Base-by-base conservation (phyloP, 768 basidiomycete genomes). In the Pisolithus albus region DNA sequence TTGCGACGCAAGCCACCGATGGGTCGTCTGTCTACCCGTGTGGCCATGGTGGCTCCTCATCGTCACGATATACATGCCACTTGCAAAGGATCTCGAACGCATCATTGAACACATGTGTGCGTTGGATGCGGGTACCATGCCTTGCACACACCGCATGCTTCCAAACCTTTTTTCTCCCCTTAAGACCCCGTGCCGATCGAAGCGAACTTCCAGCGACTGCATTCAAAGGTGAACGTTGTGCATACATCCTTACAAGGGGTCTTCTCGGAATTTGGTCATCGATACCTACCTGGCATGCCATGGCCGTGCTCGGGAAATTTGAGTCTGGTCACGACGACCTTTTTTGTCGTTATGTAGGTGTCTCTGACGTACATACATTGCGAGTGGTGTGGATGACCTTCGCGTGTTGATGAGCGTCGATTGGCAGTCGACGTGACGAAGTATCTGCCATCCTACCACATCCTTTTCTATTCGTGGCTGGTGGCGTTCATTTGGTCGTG, bases 31-130 rank as follows among this genome's bases (percentile, higher is more conserved):
- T 15, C 15, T 6, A 16, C 15, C n/a, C n/a, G 16, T 45, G 26
- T 28, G 26, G 28, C 15, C 26, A n/a, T 45, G 26, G 16, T 26
- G 30, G n/a, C 4, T 23, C 21, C 30, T 11, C 24, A 9, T 46
- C 2, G 2, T n/a, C 18, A 28, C 46, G 34, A 18, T 7, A 32
- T 6, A 10, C 10, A 30, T 6, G 44, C n/a, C n/a, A n/a, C n/a
- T 11, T 19, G 15, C 23, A 7, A 46, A 46, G 46, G 28, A 15
- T 47, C 32, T 32, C 15, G 34, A 36, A 36, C 30, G 30, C 30
- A 47, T 34, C 46, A 47, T 36, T 47, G 46, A 36, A 23, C 28
- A 47, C 46, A 47, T 47, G 46, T 21, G 21, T 47, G n/a, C 21
- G 46, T 16, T 32, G 34, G 16, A 26, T 36, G 46, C 30, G 23